A percentile compares a stretch with the other conserved stretches of the same genome.
Conservation (phyloP, 192 early-diverging fungal genomes). For the Linnemannia schmuckeri region DNA sequence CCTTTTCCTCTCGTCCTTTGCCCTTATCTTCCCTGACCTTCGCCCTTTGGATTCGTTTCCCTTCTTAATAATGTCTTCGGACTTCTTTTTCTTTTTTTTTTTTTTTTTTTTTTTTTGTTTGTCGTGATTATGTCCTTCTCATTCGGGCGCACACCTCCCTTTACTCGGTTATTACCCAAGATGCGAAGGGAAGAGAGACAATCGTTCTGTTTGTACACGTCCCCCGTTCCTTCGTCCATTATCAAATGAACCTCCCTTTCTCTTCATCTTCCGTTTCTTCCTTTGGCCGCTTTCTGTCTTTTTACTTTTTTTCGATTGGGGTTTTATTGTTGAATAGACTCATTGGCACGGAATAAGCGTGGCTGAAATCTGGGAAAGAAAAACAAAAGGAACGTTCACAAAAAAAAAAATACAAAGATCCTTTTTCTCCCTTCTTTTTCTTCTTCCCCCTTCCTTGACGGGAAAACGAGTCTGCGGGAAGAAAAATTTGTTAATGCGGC, state of each 20-base stretch:
- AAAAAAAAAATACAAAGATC: slow-evolving; percentile 3
- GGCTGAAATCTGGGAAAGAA: background rate
- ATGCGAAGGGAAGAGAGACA: too few relatives aligned
- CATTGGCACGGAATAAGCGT: background rate
- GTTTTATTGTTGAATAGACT: background rate
- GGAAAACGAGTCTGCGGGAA: background rate
- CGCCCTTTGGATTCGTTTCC: too few relatives aligned
- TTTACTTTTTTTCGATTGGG: background rate
- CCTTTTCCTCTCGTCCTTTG: too few relatives aligned
- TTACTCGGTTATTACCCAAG: too few relatives aligned
- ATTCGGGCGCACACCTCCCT: too few relatives aligned
- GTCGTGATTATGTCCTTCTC: too few relatives aligned
- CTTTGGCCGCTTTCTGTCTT: background rate
- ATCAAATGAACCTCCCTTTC: background rate
- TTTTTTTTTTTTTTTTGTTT: too few relatives aligned
- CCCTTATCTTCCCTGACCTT: too few relatives aligned
- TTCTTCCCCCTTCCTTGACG: background rate
- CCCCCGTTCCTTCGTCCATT: background rate
- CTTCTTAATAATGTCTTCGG: too few relatives aligned
- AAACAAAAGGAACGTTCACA: background rate
- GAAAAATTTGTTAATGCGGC: background rate
- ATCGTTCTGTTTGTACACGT: too few relatives aligned
- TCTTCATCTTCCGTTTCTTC: background rate
- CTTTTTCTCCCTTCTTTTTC: background rate
- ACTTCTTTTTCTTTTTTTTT: too few relatives aligned